A percentile compares a stretch with the other conserved stretches of the same genome.
phyloP scores from a whole-genome alignment of 805 yeast species.

The Danielia oregonensis region DNA sequence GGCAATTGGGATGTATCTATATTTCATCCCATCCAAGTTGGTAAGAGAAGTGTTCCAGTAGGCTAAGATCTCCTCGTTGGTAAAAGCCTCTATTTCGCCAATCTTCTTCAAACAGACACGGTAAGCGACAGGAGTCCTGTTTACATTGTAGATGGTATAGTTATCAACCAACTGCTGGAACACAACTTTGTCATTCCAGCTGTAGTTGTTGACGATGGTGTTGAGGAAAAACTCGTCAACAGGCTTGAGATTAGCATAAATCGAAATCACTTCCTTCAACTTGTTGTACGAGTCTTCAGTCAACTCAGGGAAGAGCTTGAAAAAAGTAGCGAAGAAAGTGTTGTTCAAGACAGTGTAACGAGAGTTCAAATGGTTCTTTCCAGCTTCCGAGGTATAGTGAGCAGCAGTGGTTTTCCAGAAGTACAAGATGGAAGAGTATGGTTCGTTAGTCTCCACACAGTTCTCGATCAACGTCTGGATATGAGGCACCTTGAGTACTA shows the following conservation, averaged over 20 bases:
- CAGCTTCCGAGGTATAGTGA: slow-evolving; percentile 41
- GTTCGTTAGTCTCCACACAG: slow-evolving; percentile 52
- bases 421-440: slow-evolving; percentile 54
- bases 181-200: slow-evolving; percentile 66
- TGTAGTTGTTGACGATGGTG: slow-evolving; percentile 62
- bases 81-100: slow-evolving; percentile 56
- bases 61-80: slow-evolving; percentile 47
- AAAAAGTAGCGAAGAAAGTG: slow-evolving; percentile 64
- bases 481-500: slow-evolving; percentile 69
- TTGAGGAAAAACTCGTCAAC: slow-evolving; percentile 82
- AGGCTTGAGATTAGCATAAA: slow-evolving; percentile 53
- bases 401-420: slow-evolving; percentile 62
- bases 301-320: slow-evolving; percentile 50
- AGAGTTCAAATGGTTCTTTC: slow-evolving; percentile 51
- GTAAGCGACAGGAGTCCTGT: slow-evolving; percentile 64
- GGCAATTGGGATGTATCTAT: slow-evolving; percentile 68
- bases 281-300: slow-evolving; percentile 53
- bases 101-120: slow-evolving; percentile 70
- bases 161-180: slow-evolving; percentile 60
- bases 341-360: slow-evolving; percentile 71
- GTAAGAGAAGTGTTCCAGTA: slow-evolving; percentile 53
- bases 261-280: slow-evolving; percentile 53
- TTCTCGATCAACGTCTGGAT: slow-evolving; percentile 62
- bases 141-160: slow-evolving; percentile 53
- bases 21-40: slow-evolving; percentile 49